Evolutionary conservation across 805 yeast genomes (phyloP).

Genomic region (Sporopachydermia quercuum): DNA sequence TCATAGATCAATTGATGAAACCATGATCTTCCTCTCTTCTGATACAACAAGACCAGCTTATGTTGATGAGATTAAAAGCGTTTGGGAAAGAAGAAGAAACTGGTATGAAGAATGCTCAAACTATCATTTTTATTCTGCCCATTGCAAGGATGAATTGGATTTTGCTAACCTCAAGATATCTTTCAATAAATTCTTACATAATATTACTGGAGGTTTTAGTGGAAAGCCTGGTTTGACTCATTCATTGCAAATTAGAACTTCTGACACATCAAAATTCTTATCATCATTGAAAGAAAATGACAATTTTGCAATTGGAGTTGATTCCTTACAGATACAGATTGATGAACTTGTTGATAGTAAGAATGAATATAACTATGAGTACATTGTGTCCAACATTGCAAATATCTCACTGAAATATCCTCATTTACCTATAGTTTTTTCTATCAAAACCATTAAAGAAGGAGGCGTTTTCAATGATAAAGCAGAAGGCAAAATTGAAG

Average conservation of each 20-base stretch:
- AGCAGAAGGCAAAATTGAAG: slow-evolving; percentile 29
- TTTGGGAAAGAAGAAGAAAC: slow-evolving; percentile 69
- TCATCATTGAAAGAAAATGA: slow-evolving; percentile 31
- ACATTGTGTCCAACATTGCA: neutral
- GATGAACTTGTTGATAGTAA: slow-evolving; percentile 43
- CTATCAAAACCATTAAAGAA: slow-evolving; percentile 62
- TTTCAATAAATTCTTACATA: slow-evolving; percentile 40
- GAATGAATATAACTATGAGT: slow-evolving; percentile 45
- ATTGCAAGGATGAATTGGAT: slow-evolving; percentile 41
- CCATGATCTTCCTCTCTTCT: slow-evolving; percentile 53
- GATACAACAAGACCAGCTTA: slow-evolving; percentile 88
- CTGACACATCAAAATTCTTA: slow-evolving; percentile 47
- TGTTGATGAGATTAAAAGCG: slow-evolving; percentile 60
- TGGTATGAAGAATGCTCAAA: slow-evolving; percentile 76
- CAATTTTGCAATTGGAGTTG: slow-evolving; percentile 48
- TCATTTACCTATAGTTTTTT: slow-evolving; percentile 63
- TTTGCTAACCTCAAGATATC: slow-evolving; percentile 41
- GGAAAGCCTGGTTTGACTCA: slow-evolving; percentile 23
- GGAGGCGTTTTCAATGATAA: slow-evolving; percentile 72
- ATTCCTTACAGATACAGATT: slow-evolving; percentile 75
- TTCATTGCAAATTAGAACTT: slow-evolving; percentile 16
- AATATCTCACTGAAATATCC: slow-evolving; percentile 53
- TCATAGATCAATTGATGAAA: slow-evolving; percentile 75
- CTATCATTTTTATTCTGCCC: slow-evolving; percentile 61
- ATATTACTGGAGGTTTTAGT: slow-evolving; percentile 40